Conservation (phyloP, 768 basidiomycete species). For the Agaricus bisporus region DNA sequence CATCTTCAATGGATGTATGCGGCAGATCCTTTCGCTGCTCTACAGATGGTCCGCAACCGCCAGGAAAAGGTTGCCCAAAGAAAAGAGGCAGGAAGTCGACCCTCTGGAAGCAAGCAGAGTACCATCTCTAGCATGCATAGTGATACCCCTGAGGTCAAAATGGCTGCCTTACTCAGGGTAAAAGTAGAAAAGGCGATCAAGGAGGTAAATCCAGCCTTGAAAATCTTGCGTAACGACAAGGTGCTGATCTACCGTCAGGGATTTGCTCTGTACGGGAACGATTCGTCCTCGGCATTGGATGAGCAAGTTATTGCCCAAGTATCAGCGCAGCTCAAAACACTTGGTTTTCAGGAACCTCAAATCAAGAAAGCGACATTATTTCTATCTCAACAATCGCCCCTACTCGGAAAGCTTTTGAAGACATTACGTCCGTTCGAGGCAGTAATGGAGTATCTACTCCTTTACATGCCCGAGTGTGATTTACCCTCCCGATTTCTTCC, state of each 20-base stretch:
- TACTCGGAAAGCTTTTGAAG: conserved; percentile 56
- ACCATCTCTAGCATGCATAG: conserved; percentile 31
- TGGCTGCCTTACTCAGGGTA: conserved; percentile 72
- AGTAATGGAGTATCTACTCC: conserved; percentile 76
- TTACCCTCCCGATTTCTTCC: conserved; percentile 71
- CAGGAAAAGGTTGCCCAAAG: conserved; percentile 52
- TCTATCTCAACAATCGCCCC: conserved; percentile 48
- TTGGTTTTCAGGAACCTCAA: conserved; percentile 64
- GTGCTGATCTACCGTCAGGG: conserved; percentile 29
- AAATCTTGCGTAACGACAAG: conserved; percentile 8
- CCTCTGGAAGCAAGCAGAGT: neutral
- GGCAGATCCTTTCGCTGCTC: conserved; percentile 80
- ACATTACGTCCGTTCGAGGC: conserved; percentile 65
- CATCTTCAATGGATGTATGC: conserved; percentile 85
- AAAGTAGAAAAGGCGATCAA: conserved; percentile 78
- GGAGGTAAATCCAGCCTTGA: conserved; percentile 37
- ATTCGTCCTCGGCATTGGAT: conserved; percentile 26
- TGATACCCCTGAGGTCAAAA: conserved; percentile 69
- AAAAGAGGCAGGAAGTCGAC: conserved; percentile 22
- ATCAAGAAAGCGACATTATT: conserved; percentile 47
- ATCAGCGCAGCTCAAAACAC: conserved; percentile 46
- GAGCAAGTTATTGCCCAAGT: conserved; percentile 38
- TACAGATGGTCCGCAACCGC: conserved; percentile 57
- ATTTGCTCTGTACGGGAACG: conserved; percentile 36
- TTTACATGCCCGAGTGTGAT: conserved; percentile 84